Base-by-base conservation (phyloP, 108 stramenopile species). In the Cyclotella sp. region DNA sequence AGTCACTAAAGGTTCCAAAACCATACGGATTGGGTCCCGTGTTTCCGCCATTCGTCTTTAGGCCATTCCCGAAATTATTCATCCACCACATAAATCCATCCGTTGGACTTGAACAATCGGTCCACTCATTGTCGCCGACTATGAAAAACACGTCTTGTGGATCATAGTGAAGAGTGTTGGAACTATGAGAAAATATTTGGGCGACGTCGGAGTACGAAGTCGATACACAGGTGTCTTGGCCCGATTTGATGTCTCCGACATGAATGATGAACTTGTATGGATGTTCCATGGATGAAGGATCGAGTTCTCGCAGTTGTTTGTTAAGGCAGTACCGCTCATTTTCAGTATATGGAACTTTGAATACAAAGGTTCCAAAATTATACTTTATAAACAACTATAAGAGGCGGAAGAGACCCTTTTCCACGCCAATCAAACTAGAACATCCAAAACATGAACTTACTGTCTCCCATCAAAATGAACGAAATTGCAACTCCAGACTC, bases 1-100 rank as follows among this genome's bases (percentile, higher is more conserved):
- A 43, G 42, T 59, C 59, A 34, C 70, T 71, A 22, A 60, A 58
- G 10, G 70, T 71, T 18, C 70, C 70, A 60, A 60, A 71, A 39
- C 57, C 57, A 29, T 29, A 71, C 14, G 70, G 70, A 71, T 71
- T 71, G 16, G 55, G 57, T 8, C 70, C 70, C 6, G 57, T 59
- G 30, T 71, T 71, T 12, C 47, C 41, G 10, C 41, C 70, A 46
- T 71, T 46, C 24, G 70, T 71, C 55, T 61, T 71, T 26, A 12
- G 13, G 0, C 70, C 70, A 28, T 71, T 71, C 7, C 70, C 70
- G 45, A 71, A 71, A 39, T 57, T 60, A 29, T 59, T 59, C 70
- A 71, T 71, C 70, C 55, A 71, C 21, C 29, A 46, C 3, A 5
- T 71, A 15, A 71, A 46, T 5, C 29, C 70, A 15, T 27, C 0